These are phyloP conservation scores for Sordariomycetes sp. DNA, from an alignment of 2,329 filamentous ascomycete genomes.

Conservation along the genomic window DNA sequence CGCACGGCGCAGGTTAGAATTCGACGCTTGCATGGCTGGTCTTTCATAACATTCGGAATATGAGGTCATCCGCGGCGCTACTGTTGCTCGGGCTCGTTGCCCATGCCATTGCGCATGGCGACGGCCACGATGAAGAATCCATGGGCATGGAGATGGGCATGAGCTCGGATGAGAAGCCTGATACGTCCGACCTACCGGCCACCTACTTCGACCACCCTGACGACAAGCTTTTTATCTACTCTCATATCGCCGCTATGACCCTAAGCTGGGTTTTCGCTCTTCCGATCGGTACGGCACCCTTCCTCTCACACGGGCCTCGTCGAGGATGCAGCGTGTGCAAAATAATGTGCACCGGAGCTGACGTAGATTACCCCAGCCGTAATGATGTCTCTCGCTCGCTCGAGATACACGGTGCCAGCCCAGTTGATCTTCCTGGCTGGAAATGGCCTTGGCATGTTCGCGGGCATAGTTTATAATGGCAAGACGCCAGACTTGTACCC, in stretches of 20 bases:
- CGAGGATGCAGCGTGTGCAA: neutral
- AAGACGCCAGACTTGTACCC: slow-evolving; percentile 79
- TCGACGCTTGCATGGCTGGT: neutral
- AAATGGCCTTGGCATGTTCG: slow-evolving; percentile 54
- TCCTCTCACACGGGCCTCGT: neutral
- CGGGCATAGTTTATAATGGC: slow-evolving; percentile 64
- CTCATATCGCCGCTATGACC: slow-evolving; percentile 62
- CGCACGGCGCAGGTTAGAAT: neutral
- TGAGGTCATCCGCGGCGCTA: neutral
- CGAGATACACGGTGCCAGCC: slow-evolving; percentile 56
- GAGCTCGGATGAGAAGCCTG: slow-evolving; percentile 8
- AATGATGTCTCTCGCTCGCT: slow-evolving; percentile 76
- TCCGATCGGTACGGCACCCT: slow-evolving; percentile 51
- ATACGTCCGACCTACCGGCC: slow-evolving; percentile 23
- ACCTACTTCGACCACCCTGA: slow-evolving; percentile 51
- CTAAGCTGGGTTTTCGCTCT: slow-evolving; percentile 63
- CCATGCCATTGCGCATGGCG: slow-evolving; percentile 6
- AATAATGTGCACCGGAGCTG: neutral
- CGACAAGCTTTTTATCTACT: slow-evolving; percentile 47
- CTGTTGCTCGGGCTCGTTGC: neutral
- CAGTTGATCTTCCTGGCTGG: slow-evolving; percentile 58
- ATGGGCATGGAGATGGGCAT: slow-evolving; percentile 7
- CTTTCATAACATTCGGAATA: neutral
- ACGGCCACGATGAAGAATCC: slow-evolving; percentile 10
- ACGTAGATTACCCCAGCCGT: slow-evolving; percentile 42